A percentile compares a stretch with the other conserved stretches of the same genome.
phyloP scores from a whole-genome alignment of 106 monocot genomes.

The Phalaenopsis aphrodite region DNA sequence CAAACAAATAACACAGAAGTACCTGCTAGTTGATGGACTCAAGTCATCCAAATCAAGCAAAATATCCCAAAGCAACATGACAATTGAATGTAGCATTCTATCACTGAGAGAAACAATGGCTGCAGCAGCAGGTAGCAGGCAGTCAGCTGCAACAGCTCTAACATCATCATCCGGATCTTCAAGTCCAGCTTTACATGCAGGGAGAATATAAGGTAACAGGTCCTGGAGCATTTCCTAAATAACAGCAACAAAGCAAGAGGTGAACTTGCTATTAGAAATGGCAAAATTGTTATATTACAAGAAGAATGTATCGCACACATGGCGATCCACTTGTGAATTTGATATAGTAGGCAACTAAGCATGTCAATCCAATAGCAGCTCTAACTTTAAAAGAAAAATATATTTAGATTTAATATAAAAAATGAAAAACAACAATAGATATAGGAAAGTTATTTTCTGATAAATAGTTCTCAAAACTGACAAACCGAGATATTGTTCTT shows the following conservation, averaged over 20 bases:
- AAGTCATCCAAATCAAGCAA: conserved; percentile 96
- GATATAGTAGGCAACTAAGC: not conserved
- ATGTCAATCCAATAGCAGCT: not conserved
- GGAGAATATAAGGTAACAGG: conserved; percentile 59
- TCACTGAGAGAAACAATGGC: conserved; percentile 55
- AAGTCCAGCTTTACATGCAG: conserved; percentile 91
- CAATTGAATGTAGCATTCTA: conserved; percentile 50
- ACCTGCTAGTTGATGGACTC: conserved; percentile 99
- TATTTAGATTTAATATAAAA: not conserved
- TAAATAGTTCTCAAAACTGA: not conserved
- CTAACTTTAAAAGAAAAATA: not conserved
- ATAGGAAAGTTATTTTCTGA: not conserved
- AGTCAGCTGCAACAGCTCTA: conserved; percentile 95
- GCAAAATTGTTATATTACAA: not conserved
- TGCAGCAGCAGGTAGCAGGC: conserved; percentile 70
- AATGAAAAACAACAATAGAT: not conserved
- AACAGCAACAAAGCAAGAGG: conserved; percentile 8
- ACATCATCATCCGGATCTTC: conserved; percentile 98
- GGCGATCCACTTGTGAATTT: not conserved
- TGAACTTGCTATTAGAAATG: not conserved
- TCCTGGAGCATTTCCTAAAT: conserved; percentile 86
- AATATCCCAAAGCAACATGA: conserved; percentile 98
- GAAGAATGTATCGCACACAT: not conserved
- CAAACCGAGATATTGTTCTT: not conserved
- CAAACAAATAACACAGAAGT: not conserved